Base-by-base conservation (phyloP, 129 eudicot genomes). In the Helichrysum umbraculigerum region DNA sequence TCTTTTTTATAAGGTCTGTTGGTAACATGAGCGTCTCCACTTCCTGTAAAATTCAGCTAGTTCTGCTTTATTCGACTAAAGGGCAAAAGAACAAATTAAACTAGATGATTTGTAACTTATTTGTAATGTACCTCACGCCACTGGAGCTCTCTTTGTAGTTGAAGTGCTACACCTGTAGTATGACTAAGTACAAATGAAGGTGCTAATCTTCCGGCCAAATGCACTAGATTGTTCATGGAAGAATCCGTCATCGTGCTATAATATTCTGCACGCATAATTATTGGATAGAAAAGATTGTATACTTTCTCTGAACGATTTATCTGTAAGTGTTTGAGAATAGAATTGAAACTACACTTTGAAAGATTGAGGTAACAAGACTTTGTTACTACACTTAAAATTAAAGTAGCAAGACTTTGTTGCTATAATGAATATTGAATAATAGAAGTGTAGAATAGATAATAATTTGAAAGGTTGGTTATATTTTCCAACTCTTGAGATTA, bases 91-190 rank as follows among this genome's bases (percentile, higher is more conserved):
- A 50, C 16, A 4, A 51, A 51, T 17, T 54, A 12, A 25, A 35
- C 7, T 0, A 4, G 5, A 32, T 4, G 8, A 16, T 2, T 47
- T 0, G 52, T 33, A 65, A 32, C 14, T 0, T 0, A 15, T 19
- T 8, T 16, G 25, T 11, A 10, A 28, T 4, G 5, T 79, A 79
- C 78, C 83, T 79, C 29, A 50, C 33, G 25, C 83, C 83, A 79
- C 29, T 79, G 39, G 7, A 35, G 39, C 39, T 35, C 39, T 5
- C 39, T 7, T 35, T 35, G 39, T 35, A 5, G 39, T 22, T 79
- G 83, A 28, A 79, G 28, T 50, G 83, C 74, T 79, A 74, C 73
- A 12, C 83, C 83, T 4, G 83, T 25, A 19, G 60, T 30, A 34
- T 69, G 83, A 63, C 66, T 20, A 6, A 79, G 83, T 33, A 57